phyloP scores from a whole-genome alignment of 495 filamentous ascomycete species.

The Tuber umbilicatum region DNA sequence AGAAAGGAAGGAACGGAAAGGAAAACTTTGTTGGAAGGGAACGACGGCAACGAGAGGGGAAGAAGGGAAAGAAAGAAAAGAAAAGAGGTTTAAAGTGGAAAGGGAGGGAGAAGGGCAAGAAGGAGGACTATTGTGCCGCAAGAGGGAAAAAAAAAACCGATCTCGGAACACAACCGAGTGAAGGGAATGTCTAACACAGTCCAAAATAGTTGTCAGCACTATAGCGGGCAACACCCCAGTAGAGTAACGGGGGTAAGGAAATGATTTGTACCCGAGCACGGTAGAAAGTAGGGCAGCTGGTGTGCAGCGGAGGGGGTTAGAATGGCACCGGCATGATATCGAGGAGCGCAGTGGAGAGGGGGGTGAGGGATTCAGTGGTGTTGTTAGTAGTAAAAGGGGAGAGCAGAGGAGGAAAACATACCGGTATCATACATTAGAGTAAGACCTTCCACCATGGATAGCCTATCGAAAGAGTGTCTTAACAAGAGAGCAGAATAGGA shows the following conservation, averaged over 20 bases:
- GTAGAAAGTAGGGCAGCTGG: background rate
- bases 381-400: background rate
- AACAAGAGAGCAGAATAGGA: background rate
- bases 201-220: background rate
- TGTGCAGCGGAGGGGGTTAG: background rate
- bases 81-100: conserved; percentile 16
- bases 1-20: conserved; percentile 1
- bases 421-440: background rate
- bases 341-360: background rate
- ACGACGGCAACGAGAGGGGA: conserved; percentile 24
- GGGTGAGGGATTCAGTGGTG: background rate
- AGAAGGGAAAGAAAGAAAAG: conserved; percentile 17
- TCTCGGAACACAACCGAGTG: conserved; percentile 13
- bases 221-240: background rate
- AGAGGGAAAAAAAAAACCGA: conserved; percentile 16
- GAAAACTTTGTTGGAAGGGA: conserved; percentile 18
- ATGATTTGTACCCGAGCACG: background rate
- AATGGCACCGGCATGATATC: background rate
- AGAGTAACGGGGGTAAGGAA: background rate
- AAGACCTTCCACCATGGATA: background rate
- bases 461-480: background rate
- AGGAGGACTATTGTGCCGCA: conserved; percentile 8
- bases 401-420: background rate
- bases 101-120: conserved; percentile 22
- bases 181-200: background rate